Conservation (phyloP, 176 grass and related monocot species). For the Aegilops tauschii region DNA sequence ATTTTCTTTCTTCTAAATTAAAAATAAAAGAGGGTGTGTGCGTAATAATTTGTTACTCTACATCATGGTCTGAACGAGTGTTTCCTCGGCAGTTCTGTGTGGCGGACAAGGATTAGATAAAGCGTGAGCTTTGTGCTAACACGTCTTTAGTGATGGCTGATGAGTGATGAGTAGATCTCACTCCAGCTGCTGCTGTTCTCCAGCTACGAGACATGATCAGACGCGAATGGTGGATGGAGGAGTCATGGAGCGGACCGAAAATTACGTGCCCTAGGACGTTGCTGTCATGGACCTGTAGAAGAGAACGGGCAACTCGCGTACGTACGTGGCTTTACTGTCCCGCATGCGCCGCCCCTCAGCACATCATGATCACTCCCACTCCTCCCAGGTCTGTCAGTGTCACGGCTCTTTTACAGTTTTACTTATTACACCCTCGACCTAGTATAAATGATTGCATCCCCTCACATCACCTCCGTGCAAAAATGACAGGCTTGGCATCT, state of each 20-base stretch:
- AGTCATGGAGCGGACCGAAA: neutral
- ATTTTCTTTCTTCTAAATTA: neutral
- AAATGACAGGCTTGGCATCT: neutral
- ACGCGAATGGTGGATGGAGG: neutral
- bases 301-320: neutral
- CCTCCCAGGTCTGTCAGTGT: too few relatives aligned
- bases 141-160: neutral
- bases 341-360: neutral
- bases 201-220: neutral
- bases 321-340: neutral
- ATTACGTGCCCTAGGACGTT: neutral
- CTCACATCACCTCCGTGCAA: too few relatives aligned
- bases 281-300: neutral
- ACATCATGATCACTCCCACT: neutral
- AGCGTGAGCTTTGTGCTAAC: neutral
- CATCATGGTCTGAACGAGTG: neutral
- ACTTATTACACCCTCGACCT: neutral
- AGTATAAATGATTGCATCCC: neutral
- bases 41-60: neutral
- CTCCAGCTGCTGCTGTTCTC: neutral
- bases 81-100: neutral
- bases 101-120: neutral
- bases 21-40: neutral
- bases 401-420: neutral
- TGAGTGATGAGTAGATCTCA: neutral